phyloP scores from a whole-genome alignment of 257 asterid genomes.

The Nicotiana otophora region DNA sequence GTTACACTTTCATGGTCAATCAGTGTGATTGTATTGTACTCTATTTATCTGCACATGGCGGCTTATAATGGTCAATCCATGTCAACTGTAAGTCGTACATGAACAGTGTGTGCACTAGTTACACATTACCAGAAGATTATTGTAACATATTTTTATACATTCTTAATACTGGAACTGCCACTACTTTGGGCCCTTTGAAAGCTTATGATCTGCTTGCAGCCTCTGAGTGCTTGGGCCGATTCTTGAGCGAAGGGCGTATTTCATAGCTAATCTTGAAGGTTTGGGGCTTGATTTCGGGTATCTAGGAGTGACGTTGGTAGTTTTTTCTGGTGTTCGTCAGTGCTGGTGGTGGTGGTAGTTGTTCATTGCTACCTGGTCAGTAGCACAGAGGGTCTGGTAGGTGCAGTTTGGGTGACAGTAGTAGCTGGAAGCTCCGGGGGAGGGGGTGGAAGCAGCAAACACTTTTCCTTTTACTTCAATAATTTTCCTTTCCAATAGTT shows the following conservation, averaged over 20 bases:
- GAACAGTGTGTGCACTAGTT: not conserved
- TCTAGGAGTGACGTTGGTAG: not conserved
- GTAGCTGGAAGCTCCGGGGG: not conserved
- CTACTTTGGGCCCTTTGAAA: not conserved
- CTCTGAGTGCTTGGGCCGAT: not conserved
- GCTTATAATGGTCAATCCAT: not conserved
- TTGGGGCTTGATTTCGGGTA: not conserved
- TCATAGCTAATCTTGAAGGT: not conserved
- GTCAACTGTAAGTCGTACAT: not conserved
- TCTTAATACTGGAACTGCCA: not conserved
- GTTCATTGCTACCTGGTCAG: not conserved
- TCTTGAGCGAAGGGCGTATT: not conserved
- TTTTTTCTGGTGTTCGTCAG: not conserved
- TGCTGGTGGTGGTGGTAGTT: not conserved
- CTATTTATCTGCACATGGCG: not conserved
- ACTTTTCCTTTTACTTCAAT: not conserved
- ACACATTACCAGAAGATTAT: not conserved
- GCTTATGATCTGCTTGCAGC: not conserved
- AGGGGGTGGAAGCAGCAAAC: not conserved
- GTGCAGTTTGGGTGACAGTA: not conserved
- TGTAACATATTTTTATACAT: not conserved
- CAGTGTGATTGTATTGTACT: not conserved
- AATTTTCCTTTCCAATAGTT: not conserved
- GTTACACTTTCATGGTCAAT: not conserved
- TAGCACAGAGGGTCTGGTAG: not conserved